A percentile compares a stretch with the other conserved stretches of the same genome.
phyloP scores from a whole-genome alignment of 2,329 filamentous ascomycete species.

The Pseudogymnoascus sp. region DNA sequence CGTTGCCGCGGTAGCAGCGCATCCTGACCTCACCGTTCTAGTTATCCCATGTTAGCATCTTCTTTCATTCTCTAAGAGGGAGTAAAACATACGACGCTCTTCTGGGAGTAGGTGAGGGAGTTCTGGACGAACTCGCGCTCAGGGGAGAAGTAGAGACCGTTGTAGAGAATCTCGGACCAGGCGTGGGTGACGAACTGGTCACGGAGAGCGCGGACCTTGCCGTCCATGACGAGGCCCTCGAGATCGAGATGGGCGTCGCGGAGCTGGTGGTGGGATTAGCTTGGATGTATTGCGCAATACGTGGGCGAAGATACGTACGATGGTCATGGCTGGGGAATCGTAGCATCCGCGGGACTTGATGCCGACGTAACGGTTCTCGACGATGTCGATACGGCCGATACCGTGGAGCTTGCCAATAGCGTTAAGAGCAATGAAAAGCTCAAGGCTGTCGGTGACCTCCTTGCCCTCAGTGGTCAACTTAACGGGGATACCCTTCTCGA shows the following conservation, averaged over 20 bases:
- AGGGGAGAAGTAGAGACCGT: conserved; percentile 59
- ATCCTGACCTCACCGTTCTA: conserved; percentile 53
- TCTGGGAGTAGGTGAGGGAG: conserved; percentile 52
- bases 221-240: conserved; percentile 61
- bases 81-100: conserved; percentile 36
- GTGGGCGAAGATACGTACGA: conserved; percentile 18
- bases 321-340: conserved; percentile 55
- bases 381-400: conserved; percentile 75
- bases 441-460: conserved; percentile 59
- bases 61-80: background rate
- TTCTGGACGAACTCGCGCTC: conserved; percentile 66
- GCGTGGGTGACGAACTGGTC: conserved; percentile 64
- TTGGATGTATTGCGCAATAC: background rate
- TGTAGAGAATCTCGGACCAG: conserved; percentile 53
- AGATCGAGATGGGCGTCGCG: conserved; percentile 43
- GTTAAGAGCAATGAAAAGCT: conserved; percentile 67
- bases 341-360: conserved; percentile 78
- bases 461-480: conserved; percentile 53
- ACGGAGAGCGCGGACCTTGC: conserved; percentile 60
- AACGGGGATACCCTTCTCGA: conserved; percentile 67
- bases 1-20: conserved; percentile 60
- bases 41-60: background rate
- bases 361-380: conserved; percentile 72
- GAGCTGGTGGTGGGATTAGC: conserved; percentile 17
- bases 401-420: conserved; percentile 64